Evolutionary conservation across 352 stramenopile genomes (phyloP), one percentile per base, ranked within the genome.

Genomic region (Phytophthora sp.): DNA sequence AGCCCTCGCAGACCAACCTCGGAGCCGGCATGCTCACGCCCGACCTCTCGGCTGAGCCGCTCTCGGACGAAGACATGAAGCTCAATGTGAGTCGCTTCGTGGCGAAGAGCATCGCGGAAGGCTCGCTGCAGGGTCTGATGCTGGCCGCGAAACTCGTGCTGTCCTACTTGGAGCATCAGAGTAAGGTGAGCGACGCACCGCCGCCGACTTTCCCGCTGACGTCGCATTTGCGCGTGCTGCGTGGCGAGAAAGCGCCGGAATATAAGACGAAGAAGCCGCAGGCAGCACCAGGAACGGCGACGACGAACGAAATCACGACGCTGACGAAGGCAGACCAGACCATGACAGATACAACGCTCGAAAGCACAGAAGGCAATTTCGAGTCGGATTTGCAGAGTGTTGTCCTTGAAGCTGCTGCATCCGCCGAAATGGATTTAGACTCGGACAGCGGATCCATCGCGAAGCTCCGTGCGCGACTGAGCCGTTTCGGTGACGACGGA

Each of bases 11-110:
- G 31, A 59, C 56, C 10, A 58, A 66, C 11, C 57, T 72, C 17
- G 48, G 63, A 10, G 77, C 63, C 21, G 43, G 76, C 5, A 94
- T 96, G 87, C 73, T 94, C 1, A 76, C 74, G 13, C 85, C 85
- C 0, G 87, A 96, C 52, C 74, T 96, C 54, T 68, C 72, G 1
- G 73, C 83, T 1, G 77, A 87, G 4, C 78, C 77, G 3, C 61
- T 96, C 10, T 50, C 64, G 1, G 42, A 63, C 0, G 79, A 85
- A 30, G 84, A 90, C 9, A 84, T 82, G 66, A 78, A 74, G 41
- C 20, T 78, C 1, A 91, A 96, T 56, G 74, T 89, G 23, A 77
- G 81, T 44, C 72, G 81, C 1, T 95, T 96, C 66, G 79, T 96
- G 7, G 84, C 84, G 0, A 79, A 78, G 32, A 88, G 81, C 18